Conservation (phyloP, 495 filamentous ascomycete genomes). For the Penicillium alfredii region DNA sequence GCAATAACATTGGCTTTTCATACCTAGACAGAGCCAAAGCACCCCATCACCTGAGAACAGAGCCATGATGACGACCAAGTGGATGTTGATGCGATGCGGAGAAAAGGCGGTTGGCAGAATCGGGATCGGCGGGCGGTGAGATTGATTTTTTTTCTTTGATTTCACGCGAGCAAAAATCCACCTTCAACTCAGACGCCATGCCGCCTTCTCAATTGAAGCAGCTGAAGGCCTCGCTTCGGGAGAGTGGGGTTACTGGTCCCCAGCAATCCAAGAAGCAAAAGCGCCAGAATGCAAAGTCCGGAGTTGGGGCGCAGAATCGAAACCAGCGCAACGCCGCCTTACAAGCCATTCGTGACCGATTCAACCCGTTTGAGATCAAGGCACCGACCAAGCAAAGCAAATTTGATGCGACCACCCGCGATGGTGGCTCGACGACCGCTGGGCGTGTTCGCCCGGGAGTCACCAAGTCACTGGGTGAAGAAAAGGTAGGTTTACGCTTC, state of each 20-base stretch:
- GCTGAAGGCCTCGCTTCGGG: constrained; percentile 79
- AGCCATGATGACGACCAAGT: constrained; percentile 30
- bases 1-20: not conserved
- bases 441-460: constrained; percentile 62
- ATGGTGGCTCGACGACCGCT: constrained; percentile 46
- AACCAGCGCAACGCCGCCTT: constrained; percentile 70
- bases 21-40: constrained; percentile 44
- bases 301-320: constrained; percentile 55
- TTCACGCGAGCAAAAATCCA: too few relatives aligned
- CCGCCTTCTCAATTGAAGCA: constrained; percentile 93
- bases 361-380: constrained; percentile 96
- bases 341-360: constrained; percentile 80
- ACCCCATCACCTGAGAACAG: constrained; percentile 37
- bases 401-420: constrained; percentile 63
- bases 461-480: constrained; percentile 79
- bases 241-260: constrained; percentile 80
- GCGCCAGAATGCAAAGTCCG: constrained; percentile 62
- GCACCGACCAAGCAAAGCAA: constrained; percentile 60
- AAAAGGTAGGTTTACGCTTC: constrained; percentile 54
- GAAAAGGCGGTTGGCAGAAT: constrained; percentile 34
- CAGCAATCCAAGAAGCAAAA: constrained; percentile 90
- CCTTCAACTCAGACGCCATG: constrained; percentile 48
- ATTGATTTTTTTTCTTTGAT: constrained; percentile 23
- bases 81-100: constrained; percentile 20
- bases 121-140: constrained; percentile 28